Percentiles rank a stretch among this genome's conserved stretches.
phyloP scores from a whole-genome alignment of 306 rosid genomes.

The Lagenaria siceraria region DNA sequence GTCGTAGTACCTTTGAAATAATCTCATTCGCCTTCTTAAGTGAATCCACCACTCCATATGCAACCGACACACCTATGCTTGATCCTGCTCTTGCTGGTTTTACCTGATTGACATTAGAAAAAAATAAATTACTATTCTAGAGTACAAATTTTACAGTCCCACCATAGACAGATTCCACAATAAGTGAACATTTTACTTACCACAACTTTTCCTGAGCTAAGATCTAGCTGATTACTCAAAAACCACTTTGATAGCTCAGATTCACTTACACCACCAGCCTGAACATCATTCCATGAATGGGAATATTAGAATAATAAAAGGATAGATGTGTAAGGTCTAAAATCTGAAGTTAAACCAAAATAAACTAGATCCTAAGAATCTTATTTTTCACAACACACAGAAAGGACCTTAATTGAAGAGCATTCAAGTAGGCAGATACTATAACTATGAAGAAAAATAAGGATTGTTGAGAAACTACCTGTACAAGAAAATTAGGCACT shows the following conservation, averaged over 20 bases:
- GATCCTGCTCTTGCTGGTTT: conserved; percentile 93
- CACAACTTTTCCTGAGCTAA: conserved; percentile 74
- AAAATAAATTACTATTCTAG: background rate
- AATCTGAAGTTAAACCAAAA: background rate
- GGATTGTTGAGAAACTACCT: conserved; percentile 29
- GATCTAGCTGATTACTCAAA: conserved; percentile 47
- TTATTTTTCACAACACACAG: background rate
- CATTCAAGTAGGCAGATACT: background rate
- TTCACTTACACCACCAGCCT: conserved; percentile 49
- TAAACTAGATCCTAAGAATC: background rate
- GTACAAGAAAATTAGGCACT: conserved; percentile 61
- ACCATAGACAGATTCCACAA: background rate
- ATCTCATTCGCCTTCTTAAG: conserved; percentile 54
- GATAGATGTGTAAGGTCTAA: background rate
- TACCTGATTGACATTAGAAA: conserved; percentile 33
- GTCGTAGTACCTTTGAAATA: conserved; percentile 49
- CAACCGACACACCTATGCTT: conserved; percentile 87
- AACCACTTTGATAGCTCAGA: conserved; percentile 72
- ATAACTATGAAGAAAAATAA: background rate
- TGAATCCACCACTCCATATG: conserved; percentile 77
- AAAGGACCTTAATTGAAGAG: background rate
- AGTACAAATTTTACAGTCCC: conserved; percentile 8
- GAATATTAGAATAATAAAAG: conserved; percentile 14
- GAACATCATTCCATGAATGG: conserved; percentile 17
- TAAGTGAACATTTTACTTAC: conserved; percentile 31